phyloP scores from a whole-genome alignment of 345 rosid species.

The Syzygium aqueum region DNA sequence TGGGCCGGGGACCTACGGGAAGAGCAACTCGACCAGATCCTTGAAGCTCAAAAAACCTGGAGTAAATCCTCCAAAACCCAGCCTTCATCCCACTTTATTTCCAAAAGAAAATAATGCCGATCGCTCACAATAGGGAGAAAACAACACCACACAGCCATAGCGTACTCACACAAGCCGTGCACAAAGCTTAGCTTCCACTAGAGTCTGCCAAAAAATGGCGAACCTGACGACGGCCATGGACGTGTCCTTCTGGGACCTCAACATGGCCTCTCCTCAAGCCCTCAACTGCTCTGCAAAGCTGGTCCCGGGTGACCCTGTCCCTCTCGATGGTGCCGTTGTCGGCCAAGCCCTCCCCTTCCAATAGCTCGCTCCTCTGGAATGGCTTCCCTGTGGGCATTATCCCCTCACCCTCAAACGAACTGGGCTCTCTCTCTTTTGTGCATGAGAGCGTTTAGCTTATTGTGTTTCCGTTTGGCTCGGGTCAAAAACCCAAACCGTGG shows the following conservation, averaged over 20 bases:
- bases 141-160: neutral
- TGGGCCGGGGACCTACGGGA: slow-evolving; percentile 24
- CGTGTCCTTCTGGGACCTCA: slow-evolving; percentile 67
- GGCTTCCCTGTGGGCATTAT: slow-evolving; percentile 72
- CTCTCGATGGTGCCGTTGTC: slow-evolving; percentile 49
- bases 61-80: neutral
- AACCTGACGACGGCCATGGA: slow-evolving; percentile 67
- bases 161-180: neutral
- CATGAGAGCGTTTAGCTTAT: neutral
- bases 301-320: slow-evolving; percentile 63
- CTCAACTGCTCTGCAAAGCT: slow-evolving; percentile 57
- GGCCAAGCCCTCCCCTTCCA: slow-evolving; percentile 64
- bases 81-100: neutral
- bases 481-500: neutral
- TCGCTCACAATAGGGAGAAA: neutral
- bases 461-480: rapidly evolving
- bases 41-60: slow-evolving; percentile 8
- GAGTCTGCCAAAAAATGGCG: slow-evolving; percentile 34
- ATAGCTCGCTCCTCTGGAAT: slow-evolving; percentile 46
- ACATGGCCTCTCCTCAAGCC: slow-evolving; percentile 46
- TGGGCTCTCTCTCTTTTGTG: slow-evolving; percentile 44
- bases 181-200: neutral
- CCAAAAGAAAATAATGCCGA: neutral
- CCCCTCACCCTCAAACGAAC: slow-evolving; percentile 38
- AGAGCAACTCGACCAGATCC: slow-evolving; percentile 49